These are phyloP conservation scores for Claviceps pusilla DNA, from an alignment of 2,329 filamentous ascomycete genomes.

Conservation along the genomic window DNA sequence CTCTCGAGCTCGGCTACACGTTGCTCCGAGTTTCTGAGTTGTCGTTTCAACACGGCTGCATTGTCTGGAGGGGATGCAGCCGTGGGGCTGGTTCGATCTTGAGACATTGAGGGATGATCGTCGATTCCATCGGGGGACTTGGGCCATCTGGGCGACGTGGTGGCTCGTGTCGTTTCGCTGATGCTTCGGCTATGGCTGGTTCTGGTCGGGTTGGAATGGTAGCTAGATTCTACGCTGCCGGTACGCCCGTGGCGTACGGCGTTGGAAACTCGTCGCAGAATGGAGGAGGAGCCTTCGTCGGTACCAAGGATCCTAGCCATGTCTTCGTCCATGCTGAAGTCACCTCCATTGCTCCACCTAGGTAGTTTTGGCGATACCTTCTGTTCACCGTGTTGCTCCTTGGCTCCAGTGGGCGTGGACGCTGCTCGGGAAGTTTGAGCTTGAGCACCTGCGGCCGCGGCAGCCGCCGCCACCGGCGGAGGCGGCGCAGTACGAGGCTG, in stretches of 20 bases:
- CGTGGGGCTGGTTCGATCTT: slow-evolving; percentile 57
- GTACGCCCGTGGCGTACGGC: slow-evolving; percentile 86
- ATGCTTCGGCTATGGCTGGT: slow-evolving; percentile 44
- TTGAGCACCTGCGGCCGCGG: slow-evolving; percentile 7
- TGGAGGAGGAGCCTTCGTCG: slow-evolving; percentile 62
- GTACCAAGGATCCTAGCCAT: slow-evolving; percentile 75
- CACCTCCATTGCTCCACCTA: slow-evolving; percentile 63
- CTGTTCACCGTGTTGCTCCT: slow-evolving; percentile 22
- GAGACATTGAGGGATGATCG: slow-evolving; percentile 30
- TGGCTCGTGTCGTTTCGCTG: slow-evolving; percentile 50
- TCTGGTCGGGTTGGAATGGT: slow-evolving; percentile 20
- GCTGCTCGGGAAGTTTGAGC: slow-evolving; percentile 29
- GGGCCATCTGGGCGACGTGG: slow-evolving; percentile 54
- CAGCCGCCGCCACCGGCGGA: slow-evolving; percentile 23
- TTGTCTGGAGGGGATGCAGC: slow-evolving; percentile 52
- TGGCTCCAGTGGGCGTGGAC: slow-evolving; percentile 24
- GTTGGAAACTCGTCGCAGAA: slow-evolving; percentile 80
- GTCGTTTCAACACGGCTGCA: slow-evolving; percentile 51
- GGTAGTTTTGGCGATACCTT: slow-evolving; percentile 52
- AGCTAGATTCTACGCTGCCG: slow-evolving; percentile 54
- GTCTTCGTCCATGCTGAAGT: slow-evolving; percentile 91
- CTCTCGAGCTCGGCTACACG: slow-evolving; percentile 73
- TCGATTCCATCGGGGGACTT: slow-evolving; percentile 46
- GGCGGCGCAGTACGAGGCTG: slow-evolving; percentile 41
- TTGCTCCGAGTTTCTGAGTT: slow-evolving; percentile 68